Conservation (phyloP, 2,329 filamentous ascomycete genomes). For the Neurospora crassa region DNA sequence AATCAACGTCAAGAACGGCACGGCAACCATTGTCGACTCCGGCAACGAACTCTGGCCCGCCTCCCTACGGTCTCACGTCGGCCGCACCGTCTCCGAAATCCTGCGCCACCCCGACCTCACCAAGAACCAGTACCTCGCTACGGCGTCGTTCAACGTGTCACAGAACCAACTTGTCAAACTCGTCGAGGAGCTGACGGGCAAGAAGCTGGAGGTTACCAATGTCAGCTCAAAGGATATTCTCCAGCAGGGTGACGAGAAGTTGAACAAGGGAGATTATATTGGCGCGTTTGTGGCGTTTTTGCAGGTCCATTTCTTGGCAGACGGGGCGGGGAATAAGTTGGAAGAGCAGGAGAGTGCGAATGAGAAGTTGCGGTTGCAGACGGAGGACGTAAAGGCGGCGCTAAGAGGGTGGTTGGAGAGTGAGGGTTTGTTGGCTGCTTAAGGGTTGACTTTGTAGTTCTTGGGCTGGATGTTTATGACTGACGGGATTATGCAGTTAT, state of each 20-base stretch:
- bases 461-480: too few species aligned
- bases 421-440: slow-evolving; percentile 6
- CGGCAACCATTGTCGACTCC: slow-evolving; percentile 44
- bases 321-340: slow-evolving; percentile 25
- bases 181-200: slow-evolving; percentile 41
- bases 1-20: slow-evolving; percentile 41
- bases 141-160: slow-evolving; percentile 45
- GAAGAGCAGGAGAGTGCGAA: slow-evolving; percentile 16
- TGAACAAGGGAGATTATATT: slow-evolving; percentile 29
- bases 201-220: slow-evolving; percentile 38
- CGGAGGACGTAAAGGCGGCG: slow-evolving; percentile 12
- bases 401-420: slow-evolving; percentile 12
- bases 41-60: slow-evolving; percentile 42
- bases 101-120: slow-evolving; percentile 40
- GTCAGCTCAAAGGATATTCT: slow-evolving; percentile 25
- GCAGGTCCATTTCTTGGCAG: slow-evolving; percentile 23
- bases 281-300: slow-evolving; percentile 22
- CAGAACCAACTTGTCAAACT: slow-evolving; percentile 47
- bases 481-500: too few species aligned
- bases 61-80: slow-evolving; percentile 42
- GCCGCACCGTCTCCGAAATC: slow-evolving; percentile 39
- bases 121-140: slow-evolving; percentile 46
- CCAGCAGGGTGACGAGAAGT: slow-evolving; percentile 30
- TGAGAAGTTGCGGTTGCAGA: slow-evolving; percentile 11
- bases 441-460: background rate